Evolutionary conservation across 345 rosid species (phyloP), one percentile per base, ranked within the genome.

Genomic region (Pistacia vera): DNA sequence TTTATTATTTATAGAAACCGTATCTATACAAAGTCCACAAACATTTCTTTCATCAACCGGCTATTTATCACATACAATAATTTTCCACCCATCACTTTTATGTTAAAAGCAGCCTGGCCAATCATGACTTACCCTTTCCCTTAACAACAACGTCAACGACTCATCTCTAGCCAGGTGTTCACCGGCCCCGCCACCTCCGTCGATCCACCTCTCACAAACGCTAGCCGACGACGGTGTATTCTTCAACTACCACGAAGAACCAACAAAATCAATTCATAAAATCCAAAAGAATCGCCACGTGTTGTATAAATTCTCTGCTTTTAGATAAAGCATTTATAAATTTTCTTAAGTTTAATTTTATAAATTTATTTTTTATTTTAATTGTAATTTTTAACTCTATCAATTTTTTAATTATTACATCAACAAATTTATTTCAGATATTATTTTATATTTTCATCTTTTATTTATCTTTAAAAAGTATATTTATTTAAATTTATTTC

Each of bases 191-290:
- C 41, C 41, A 1, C 75, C 18, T 1, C 5, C 57, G 57, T 54
- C 57, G 18, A 54, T 18, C 41, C 60, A 13, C 55, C 38, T 66
- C 70, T 54, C 68, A 20, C 44, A 30, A 64, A 46, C 55, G 28
- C 5, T 36, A 71, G 20, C 59, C 46, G 46, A 41, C 11, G 63
- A 72, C 85, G n/a, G 85, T 85, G 88, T 76, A 52, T 22, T 56
- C 62, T 6, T 61, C 52, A 22, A 22, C 60, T 0, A 41, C 83
- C 80, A 25, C 54, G 46, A 48, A 3, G 33, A 11, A 2, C 52
- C 57, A 44, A 60, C 22, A 73, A 18, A 68, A 59, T 10, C 33
- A 11, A 22, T 5, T 14, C 58, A 10, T 12, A 10, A 14, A 28
- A 11, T 38, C 20, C 22, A 30, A 25, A 46, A 41, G 8, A 41